phyloP scores from a whole-genome alignment of 1,139 yeast species.

The Kodamaea alishanica region DNA sequence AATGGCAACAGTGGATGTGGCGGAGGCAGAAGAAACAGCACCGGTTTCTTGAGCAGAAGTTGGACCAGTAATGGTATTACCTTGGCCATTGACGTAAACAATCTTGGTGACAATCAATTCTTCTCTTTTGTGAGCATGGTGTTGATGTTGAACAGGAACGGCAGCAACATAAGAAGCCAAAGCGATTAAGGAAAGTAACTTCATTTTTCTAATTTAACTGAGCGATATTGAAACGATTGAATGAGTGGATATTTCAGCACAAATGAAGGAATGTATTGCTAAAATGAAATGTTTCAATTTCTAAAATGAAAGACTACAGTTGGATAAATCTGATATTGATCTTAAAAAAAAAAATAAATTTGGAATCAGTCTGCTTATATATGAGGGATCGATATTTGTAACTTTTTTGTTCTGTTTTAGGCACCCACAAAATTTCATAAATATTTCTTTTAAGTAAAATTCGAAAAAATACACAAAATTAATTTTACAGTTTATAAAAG shows the following conservation, averaged over 20 bases:
- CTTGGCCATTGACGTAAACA: conserved; percentile 17
- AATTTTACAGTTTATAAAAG: too few species aligned
- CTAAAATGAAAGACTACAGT: conserved; percentile 26
- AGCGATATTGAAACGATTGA: conserved; percentile 7
- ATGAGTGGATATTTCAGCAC: conserved; percentile 1
- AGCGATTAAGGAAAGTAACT: conserved; percentile 18
- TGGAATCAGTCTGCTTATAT: too few species aligned
- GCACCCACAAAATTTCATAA: too few species aligned
- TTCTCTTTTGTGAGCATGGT: conserved; percentile 18
- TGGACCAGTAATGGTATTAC: conserved; percentile 17
- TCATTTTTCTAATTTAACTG: conserved; percentile 8
- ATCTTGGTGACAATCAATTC: conserved; percentile 15
- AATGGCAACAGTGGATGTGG: conserved; percentile 20
- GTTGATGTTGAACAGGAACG: conserved; percentile 16
- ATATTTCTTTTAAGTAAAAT: too few species aligned
- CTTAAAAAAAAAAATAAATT: too few species aligned
- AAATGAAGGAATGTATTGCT: conserved; percentile 3
- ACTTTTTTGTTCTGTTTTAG: too few species aligned
- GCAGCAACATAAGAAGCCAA: conserved; percentile 19
- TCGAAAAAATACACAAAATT: too few species aligned
- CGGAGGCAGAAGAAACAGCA: conserved; percentile 18
- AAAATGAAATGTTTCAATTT: conserved; percentile 2
- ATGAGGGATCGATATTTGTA: too few species aligned
- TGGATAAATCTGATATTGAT: conserved; percentile 4
- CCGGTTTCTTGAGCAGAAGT: conserved; percentile 21